Base-by-base conservation (phyloP, 805 yeast species). In the Candida jianshihensis region DNA sequence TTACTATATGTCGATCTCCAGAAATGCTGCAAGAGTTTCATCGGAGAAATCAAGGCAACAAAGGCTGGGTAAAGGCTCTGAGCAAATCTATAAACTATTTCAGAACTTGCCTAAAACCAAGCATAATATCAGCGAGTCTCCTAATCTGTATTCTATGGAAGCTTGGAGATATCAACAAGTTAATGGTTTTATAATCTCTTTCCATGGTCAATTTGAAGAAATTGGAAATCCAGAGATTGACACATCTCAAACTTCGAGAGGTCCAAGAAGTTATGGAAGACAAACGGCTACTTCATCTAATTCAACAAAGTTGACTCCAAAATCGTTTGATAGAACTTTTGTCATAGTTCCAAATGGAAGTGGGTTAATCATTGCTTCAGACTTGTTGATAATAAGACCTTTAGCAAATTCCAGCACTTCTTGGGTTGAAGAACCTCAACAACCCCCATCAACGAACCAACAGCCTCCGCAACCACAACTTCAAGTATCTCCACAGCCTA, bases 181-280 rank as follows among this genome's bases (percentile, higher is more conserved):
- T 20, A 73, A 78, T 35, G 96, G 95, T 6, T 76, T 92, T 49
- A 68, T 84, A 51, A 72, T 90, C 31, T 67, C 77, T 1, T 60
- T 90, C 13, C 98, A 92, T 61, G 98, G 98, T 5, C 79, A 74
- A 39, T 90, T 75, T 53, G 78, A 76, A 34, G 97, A 92, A 59
- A 56, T 61, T 17, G 78, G 64, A 1, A 67, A 65, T 16, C 87
- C 89, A 1, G 72, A 69, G 22, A 33, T 49, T 5, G 63, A 59
- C 30, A 38, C 55, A 5, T 26, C 29, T 16, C 47, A 45, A 32
- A 43, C 40, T 28, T 50, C 46, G 30, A 52, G 48, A 32, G 36
- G 41, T n/a, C 19, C n/a, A 26, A 38, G 35, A 33, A 35, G 35
- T 14, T 35, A 42, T 37, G 41, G 49, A 43, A 57, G 60, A 47